phyloP scores from a whole-genome alignment of 345 rosid species.

The Salix viminalis region DNA sequence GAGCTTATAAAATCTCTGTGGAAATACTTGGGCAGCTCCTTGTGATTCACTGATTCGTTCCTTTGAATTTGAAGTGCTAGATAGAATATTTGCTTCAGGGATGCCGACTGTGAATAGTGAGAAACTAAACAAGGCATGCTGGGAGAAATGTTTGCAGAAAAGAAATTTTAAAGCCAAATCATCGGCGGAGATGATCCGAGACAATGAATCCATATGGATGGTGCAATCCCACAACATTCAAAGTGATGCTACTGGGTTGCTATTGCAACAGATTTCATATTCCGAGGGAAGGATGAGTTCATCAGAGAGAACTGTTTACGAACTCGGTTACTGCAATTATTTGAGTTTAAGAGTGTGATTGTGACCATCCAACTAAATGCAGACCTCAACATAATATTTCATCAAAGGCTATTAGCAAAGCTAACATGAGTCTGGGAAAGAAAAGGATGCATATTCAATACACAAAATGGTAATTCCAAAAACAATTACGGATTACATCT shows the following conservation, averaged over 20 bases:
- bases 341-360: background rate
- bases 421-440: background rate
- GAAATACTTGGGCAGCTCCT: too few species aligned
- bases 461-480: background rate
- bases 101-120: background rate
- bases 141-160: too few species aligned
- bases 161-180: too few species aligned
- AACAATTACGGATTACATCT: background rate
- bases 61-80: too few species aligned
- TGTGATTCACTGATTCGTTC: too few species aligned
- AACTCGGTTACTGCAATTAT: background rate
- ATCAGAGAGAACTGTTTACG: background rate
- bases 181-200: background rate
- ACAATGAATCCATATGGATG: background rate
- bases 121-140: background rate
- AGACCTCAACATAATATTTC: background rate
- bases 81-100: too few species aligned
- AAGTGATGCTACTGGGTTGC: background rate
- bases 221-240: background rate
- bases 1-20: too few species aligned
- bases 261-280: background rate
- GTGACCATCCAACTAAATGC: background rate
- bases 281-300: too few species aligned
- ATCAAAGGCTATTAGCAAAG: background rate
- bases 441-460: background rate